Evolutionary conservation across 2,329 filamentous ascomycete genomes (phyloP).

Genomic region (Trichophyton benhamiae): DNA sequence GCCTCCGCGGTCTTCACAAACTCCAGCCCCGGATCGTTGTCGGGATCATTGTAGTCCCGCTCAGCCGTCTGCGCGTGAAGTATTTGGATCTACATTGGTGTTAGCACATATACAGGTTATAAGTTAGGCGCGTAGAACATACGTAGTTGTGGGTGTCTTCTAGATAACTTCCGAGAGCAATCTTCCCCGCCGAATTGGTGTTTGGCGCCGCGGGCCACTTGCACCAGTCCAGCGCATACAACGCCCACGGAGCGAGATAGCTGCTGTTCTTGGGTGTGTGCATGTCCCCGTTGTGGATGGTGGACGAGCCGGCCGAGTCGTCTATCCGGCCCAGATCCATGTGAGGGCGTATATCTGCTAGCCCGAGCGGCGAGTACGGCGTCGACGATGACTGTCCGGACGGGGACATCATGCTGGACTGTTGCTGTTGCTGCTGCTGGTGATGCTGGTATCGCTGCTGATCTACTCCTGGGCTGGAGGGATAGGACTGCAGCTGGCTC

Average conservation of each 20-base stretch:
- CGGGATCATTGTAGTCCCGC: constrained; percentile 47
- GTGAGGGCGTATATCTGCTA: constrained; percentile 81
- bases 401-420: constrained; percentile 50
- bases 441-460: constrained; percentile 47
- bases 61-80: constrained; percentile 69
- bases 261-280: constrained; percentile 66
- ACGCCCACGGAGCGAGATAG: constrained; percentile 85
- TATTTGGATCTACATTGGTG: constrained; percentile 69
- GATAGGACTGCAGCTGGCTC: constrained; percentile 47
- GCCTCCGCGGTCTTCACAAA: constrained; percentile 92
- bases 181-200: constrained; percentile 63
- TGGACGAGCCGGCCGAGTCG: constrained; percentile 45
- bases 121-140: constrained; percentile 20
- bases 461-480: constrained; percentile 61
- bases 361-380: constrained; percentile 75
- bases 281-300: constrained; percentile 55
- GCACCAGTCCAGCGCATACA: constrained; percentile 98
- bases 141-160: constrained; percentile 99
- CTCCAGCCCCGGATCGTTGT: constrained; percentile 67
- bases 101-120: not conserved
- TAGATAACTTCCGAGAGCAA: constrained; percentile 89
- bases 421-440: not conserved
- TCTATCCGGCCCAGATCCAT: constrained; percentile 73
- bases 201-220: constrained; percentile 77
- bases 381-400: constrained; percentile 34